Conservation (phyloP, 306 rosid genomes). For the Lathyrus sativus region DNA sequence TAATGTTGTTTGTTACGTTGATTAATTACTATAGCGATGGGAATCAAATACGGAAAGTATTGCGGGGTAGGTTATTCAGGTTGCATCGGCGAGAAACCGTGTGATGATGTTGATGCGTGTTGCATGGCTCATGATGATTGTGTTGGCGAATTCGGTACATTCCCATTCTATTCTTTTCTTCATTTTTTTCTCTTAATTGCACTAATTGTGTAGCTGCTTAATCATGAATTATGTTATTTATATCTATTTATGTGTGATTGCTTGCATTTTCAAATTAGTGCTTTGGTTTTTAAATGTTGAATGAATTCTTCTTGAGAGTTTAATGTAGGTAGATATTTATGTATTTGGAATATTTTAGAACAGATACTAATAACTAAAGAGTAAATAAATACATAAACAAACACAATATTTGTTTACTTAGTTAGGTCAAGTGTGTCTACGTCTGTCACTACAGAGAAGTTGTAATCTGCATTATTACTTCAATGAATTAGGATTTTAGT, state of each 20-base stretch:
- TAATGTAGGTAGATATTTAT: background rate
- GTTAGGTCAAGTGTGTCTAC: no score
- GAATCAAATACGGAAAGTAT: conserved; percentile 82
- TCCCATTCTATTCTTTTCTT: background rate
- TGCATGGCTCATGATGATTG: conserved; percentile 84
- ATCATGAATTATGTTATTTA: background rate
- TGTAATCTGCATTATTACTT: no score
- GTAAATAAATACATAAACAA: no score
- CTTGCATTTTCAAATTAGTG: background rate
- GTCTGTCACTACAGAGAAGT: no score
- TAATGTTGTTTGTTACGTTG: background rate
- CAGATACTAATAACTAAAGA: no score
- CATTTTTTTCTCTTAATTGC: background rate
- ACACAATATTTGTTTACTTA: no score
- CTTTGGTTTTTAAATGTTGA: background rate
- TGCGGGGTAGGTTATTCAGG: conserved; percentile 87
- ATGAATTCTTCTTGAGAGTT: background rate
- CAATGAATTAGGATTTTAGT: no score
- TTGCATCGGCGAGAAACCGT: conserved; percentile 81
- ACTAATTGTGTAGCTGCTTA: background rate
- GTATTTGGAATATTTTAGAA: background rate
- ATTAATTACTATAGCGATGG: conserved; percentile 11
- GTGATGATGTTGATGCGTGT: conserved; percentile 90
- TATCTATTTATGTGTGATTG: background rate
- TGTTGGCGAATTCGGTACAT: conserved; percentile 62